Evolutionary conservation across 1,284 basidiomycete genomes (phyloP).

Genomic region (Mycena citricolor): DNA sequence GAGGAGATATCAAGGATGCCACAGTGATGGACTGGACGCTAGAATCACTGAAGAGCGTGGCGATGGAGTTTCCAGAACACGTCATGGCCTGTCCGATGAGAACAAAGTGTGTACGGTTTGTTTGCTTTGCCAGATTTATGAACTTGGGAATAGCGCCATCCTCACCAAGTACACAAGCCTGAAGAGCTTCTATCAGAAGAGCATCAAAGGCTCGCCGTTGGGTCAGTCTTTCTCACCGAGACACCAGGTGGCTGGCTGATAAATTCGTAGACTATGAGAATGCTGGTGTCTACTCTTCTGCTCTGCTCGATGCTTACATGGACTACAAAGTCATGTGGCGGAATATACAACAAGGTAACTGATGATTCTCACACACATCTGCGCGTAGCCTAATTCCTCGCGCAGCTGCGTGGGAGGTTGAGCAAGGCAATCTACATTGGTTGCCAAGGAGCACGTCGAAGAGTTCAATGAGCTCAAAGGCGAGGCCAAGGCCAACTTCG

Average conservation of each 20-base stretch:
- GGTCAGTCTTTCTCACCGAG: no score
- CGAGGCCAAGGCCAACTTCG: constrained; percentile 3
- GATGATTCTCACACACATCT: no score
- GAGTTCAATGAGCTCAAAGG: constrained; percentile 1
- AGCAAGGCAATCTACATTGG: constrained; percentile 1
- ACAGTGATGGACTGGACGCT: constrained; percentile 7
- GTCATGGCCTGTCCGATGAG: constrained; percentile 12
- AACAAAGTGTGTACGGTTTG: constrained; percentile 1
- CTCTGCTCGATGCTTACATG: constrained; percentile 1
- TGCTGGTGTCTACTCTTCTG: constrained; percentile 7
- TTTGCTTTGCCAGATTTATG: no score
- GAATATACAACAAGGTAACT: constrained; percentile 5
- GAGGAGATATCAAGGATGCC: constrained; percentile 4
- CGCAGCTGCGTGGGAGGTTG: constrained; percentile 6
- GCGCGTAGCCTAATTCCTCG: no score
- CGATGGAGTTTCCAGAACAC: constrained; percentile 6
- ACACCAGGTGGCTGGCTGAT: no score
- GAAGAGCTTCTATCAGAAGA: constrained; percentile 10
- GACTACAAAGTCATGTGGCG: constrained; percentile 1
- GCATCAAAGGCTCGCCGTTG: constrained; percentile 1
- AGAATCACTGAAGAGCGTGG: constrained; percentile 6
- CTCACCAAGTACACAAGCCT: constrained; percentile 13
- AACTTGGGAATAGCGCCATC: no score
- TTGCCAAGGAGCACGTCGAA: background rate
- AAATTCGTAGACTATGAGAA: constrained; percentile 12